Base-by-base conservation (phyloP, 192 early-diverging fungal genomes). In the Mycoemilia scoparia region DNA sequence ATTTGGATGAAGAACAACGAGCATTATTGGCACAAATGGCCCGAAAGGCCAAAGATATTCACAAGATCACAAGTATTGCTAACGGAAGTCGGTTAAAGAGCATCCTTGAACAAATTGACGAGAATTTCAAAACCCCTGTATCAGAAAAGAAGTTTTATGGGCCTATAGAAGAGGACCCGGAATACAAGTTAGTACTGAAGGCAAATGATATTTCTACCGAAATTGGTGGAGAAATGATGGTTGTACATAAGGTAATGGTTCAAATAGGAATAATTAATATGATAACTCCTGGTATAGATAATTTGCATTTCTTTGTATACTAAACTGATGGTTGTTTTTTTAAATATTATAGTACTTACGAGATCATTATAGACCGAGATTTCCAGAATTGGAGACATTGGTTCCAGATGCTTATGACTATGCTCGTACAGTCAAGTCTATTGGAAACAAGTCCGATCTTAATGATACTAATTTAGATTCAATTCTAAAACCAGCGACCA, bases 331-430 rank as follows among this genome's bases (percentile, higher is more conserved):
- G 7, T 11, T 29, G 14, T 18, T 59, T 29, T 15, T 6, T 29
- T 23, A 19, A 12, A 49, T 85, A n/a, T n/a, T n/a, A n/a, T n/a
- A n/a, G 77, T 88, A 74, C 49, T 76, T 91, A 32, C 36, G 74
- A n/a, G 90, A 98, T 53, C 80, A 84, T 36, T 98, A 91, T 56
- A 77, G 73, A 19, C 46, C 66, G 28, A 72, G 76, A 21, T 95
- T 98, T 43, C 87, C 90, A 0, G 93, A 93, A 48, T 66, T 98
- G 4, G 87, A 90, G 55, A 70, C 74, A 9, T 61, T 98, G n/a
- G 74, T 98, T 5, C 73, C 66, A 2, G 81, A 81, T 37, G 75
- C 93, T 1, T 46, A 84, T 5, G 88, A 90, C 39, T 98, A 91
- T 64, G 79, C 85, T 12, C 64, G 77, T 6, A 73, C 83, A 0